phyloP scores from a whole-genome alignment of 352 stramenopile species.

The Salisapilia sapeloensis region DNA sequence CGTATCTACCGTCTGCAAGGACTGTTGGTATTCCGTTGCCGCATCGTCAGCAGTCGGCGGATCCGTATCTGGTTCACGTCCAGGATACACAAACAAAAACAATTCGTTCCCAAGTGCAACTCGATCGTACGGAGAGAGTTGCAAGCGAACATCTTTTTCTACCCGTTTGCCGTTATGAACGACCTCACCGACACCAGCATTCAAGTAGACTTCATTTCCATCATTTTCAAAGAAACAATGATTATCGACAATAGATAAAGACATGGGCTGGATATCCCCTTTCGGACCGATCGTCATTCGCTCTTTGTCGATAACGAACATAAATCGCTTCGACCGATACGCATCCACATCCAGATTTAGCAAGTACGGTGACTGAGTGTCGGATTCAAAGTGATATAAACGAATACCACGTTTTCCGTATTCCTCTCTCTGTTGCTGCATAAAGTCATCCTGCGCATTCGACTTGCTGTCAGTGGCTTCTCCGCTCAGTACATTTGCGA shows the following conservation, averaged over 20 bases:
- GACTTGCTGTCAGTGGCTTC: conserved; percentile 18
- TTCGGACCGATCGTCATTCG: conserved; percentile 32
- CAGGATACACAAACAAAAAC: conserved; percentile 66
- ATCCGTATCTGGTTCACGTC: conserved; percentile 19
- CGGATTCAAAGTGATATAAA: conserved; percentile 79
- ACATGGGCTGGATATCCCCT: conserved; percentile 87
- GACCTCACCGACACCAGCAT: conserved; percentile 62
- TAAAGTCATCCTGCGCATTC: conserved; percentile 64
- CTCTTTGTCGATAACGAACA: conserved; percentile 75
- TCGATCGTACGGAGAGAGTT: conserved; percentile 48
- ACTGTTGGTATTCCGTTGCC: conserved; percentile 77
- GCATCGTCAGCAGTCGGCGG: conserved; percentile 68
- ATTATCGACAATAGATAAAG: conserved; percentile 75
- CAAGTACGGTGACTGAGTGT: conserved; percentile 73
- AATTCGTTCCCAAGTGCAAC: conserved; percentile 78
- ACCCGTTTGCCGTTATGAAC: conserved; percentile 78
- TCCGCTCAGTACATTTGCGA: conserved; percentile 44
- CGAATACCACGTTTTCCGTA: conserved; percentile 84
- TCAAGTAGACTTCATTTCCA: conserved; percentile 25
- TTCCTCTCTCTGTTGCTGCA: conserved; percentile 79
- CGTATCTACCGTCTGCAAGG: conserved; percentile 53
- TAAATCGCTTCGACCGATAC: conserved; percentile 85
- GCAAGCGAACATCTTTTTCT: conserved; percentile 14
- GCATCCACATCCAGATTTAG: conserved; percentile 90
- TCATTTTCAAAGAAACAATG: conserved; percentile 73